Evolutionary conservation across 495 filamentous ascomycete genomes (phyloP), one percentile per base, ranked within the genome.

Genomic region (Penicillium ucsense): DNA sequence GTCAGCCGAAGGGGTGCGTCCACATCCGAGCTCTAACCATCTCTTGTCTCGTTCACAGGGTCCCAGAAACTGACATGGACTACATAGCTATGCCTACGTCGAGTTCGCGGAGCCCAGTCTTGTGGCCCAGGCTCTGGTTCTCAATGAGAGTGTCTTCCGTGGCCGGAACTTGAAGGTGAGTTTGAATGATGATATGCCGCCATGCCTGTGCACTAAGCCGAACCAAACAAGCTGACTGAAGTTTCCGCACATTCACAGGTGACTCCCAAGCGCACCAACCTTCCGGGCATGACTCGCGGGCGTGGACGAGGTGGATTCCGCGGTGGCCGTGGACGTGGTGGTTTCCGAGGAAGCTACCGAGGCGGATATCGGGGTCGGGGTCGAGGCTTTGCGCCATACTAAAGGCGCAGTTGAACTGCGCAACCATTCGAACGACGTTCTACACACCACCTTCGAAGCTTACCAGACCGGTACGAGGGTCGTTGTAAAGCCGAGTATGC

Each of bases 131-230:
- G 94, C 94, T 8, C 77, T 99, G 43, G 88, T 95, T 11, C 71
- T 99, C 52, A 97, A 99, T 59, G 94, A 97, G 65, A 96, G 89
- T 65, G 80, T 94, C 50, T 95, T 99, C 68, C 88, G 90, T 51
- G 92, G 89, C 43, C 80, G 94, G 50, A 91, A 88, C 59, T 77
- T 99, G 55, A 97, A 99, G 83, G 94, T 89, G 55, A 54, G 70
- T 39, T 48, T 10, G 33, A 20, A 2, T 35, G 4, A 33, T 47
- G 27, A 8, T 32, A 20, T 20, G 20, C 20, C 40, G 33, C 10
- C 9, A 35, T 31, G 11, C 31, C 31, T 27, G 8, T 47, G 9
- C 33, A 28, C 28, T 11, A 32, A 11, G 7, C 48, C 48, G 20
- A 2, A 10, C 27, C 7, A 7, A 32, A 5, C 4, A 42, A 6